Evolutionary conservation across 495 filamentous ascomycete species (phyloP), one percentile per base, ranked within the genome.

Genomic region (Pyrenopolyporus hunteri): DNA sequence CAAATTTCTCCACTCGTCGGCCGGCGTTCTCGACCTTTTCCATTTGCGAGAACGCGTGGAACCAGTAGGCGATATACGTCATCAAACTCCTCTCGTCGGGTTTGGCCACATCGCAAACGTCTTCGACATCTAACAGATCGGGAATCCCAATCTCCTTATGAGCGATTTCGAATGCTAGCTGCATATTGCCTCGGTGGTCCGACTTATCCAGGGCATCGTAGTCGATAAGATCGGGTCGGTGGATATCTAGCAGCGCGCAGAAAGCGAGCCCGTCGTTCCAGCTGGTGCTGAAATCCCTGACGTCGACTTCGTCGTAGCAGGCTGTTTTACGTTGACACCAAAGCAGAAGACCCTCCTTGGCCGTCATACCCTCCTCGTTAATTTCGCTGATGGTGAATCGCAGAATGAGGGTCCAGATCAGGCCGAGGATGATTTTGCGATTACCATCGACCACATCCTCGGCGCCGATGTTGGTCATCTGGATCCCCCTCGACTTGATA

Each of bases 61-160:
- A 98, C 94, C 95, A 98, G 74, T 98, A 98, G 57, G 94, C 94
- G 63, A 98, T 98, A 70, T 98, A 98, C 4, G 94, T 98, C 93
- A 98, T 98, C 71, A 98, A 81, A 64, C 89, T 93, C 55, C 92
- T 89, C 73, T 98, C 94, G 66, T 98, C 94, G 9, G 94, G 94
- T 73, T 90, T 93, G 8, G 91, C 85, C 10, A 98, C 94, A 72
- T 98, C 94, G 73, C 92, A 96, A 22, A 98, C 95, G 78, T 98
- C 94, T 73, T 98, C 94, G 2, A 98, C 94, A 71, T 98, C 94
- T 25, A 98, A 84, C 59, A 98, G 77, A 64, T 93, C 91, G 9
- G 94, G 94, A 46, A 98, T 98, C 32, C 95, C 94, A 64, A 98
- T 97, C 77, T 98, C 95, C 71, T 93, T 91, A 61, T 87, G 85